phyloP scores from a whole-genome alignment of 805 yeast species.

The Wickerhamomyces alni region DNA sequence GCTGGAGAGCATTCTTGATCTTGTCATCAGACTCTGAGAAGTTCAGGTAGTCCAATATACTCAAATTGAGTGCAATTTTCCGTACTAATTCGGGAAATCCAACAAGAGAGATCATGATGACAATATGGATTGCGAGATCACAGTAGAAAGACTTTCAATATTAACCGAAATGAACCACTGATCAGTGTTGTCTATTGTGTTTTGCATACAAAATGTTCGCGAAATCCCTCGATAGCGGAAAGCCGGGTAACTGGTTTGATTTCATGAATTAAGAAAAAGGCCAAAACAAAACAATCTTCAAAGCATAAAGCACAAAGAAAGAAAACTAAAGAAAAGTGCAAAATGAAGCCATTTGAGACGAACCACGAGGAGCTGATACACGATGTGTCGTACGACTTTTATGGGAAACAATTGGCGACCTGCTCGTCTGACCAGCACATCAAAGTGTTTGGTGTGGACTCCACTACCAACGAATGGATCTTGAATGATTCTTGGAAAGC shows the following conservation, averaged over 20 bases:
- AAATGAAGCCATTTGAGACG: constrained; percentile 69
- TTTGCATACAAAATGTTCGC: no score
- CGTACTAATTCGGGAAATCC: constrained; percentile 1
- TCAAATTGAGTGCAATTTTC: constrained; percentile 9
- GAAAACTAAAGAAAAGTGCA: not conserved
- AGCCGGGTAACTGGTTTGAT: no score
- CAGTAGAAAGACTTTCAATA: no score
- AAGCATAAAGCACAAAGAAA: not conserved
- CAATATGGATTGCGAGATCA: no score
- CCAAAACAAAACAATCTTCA: not conserved
- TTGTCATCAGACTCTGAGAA: constrained; percentile 6
- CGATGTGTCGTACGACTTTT: constrained; percentile 87
- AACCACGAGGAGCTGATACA: constrained; percentile 93
- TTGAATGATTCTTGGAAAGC: constrained; percentile 91
- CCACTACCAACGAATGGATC: constrained; percentile 68
- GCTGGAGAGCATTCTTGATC: constrained; percentile 4
- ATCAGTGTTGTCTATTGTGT: no score
- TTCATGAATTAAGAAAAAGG: no score
- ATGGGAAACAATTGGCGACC: constrained; percentile 89
- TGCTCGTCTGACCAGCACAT: constrained; percentile 93
- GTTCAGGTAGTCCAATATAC: constrained; percentile 16
- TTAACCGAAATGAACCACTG: no score
- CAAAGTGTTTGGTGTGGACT: constrained; percentile 76
- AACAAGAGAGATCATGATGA: no score
- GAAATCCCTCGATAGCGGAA: no score